Evolutionary conservation across 2,329 filamentous ascomycete species (phyloP).

Genomic region (Aaosphaeria pasadenensis): DNA sequence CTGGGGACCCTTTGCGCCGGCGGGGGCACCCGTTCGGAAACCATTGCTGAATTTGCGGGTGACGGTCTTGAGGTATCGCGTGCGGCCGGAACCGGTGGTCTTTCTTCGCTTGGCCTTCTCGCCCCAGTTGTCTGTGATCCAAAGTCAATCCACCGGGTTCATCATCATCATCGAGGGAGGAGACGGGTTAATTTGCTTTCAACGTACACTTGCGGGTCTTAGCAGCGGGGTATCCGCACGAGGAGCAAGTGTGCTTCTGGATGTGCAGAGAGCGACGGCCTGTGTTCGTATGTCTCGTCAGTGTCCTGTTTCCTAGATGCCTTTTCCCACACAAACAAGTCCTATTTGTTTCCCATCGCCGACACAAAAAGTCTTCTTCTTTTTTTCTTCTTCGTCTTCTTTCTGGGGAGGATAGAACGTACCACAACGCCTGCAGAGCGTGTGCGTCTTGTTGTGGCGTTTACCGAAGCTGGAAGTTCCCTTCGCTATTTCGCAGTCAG

Average conservation of each 20-base stretch:
- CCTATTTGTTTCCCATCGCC: conserved; percentile 5
- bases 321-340: no score
- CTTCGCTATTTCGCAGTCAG: conserved; percentile 60
- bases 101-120: conserved; percentile 99
- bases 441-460: conserved; percentile 98
- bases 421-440: conserved; percentile 97
- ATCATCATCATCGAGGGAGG: neutral
- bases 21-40: conserved; percentile 87
- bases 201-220: conserved; percentile 98
- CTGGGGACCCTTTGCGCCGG: conserved; percentile 70
- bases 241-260: conserved; percentile 97
- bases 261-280: conserved; percentile 97
- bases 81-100: conserved; percentile 95
- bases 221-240: conserved; percentile 95
- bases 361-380: conserved; percentile 1
- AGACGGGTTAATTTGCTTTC: neutral
- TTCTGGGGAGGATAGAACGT: conserved; percentile 48
- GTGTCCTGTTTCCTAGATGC: no score
- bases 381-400: neutral
- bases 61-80: conserved; percentile 90
- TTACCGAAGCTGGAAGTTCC: conserved; percentile 70
- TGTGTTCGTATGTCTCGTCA: conserved; percentile 33
- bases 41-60: conserved; percentile 95
- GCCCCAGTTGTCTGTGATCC: conserved; percentile 87
- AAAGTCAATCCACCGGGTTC: conserved; percentile 19